Evolutionary conservation across 73 alveolate genomes (phyloP), one percentile per base, ranked within the genome.

Genomic region (Diophrys sp.): DNA sequence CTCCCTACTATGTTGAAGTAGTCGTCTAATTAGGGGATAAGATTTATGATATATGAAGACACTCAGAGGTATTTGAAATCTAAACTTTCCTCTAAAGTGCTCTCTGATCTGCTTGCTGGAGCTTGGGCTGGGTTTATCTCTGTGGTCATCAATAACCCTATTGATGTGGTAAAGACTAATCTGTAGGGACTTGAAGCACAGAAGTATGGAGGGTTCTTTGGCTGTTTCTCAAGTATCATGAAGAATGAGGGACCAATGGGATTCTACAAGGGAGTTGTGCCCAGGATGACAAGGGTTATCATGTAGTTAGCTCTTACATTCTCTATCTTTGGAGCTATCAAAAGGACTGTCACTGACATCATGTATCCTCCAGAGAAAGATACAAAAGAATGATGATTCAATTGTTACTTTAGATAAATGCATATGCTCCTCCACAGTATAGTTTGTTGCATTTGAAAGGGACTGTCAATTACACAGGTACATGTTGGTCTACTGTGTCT

Each of bases 111-210:
- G 54, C 27, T 94, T 0, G 88, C 97, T 26, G 98, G 98, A 31
- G 98, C 95, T 54, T 62, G 90, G 72, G 98, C 98, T 53, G 98
- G 98, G 56, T 91, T 95, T 67, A 93, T 89, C 54, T 82, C 95
- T 0, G 96, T 91, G 25, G 76, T 94, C 77, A 81, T 90, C 56
- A 92, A 92, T 67, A 94, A 90, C 80, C 98, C 98, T 30, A 85
- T 94, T 82, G 98, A 94, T 77, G 97, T 92, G 29, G 88, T 94
- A 29, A 94, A 94, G 89, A 94, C 98, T 2, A 79, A 79, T 27
- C 75, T 94, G 87, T 88, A 94, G 77, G 98, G 98, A 31, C 66
- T 94, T 14, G 95, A 94, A 24, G 93, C 98, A 26, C 87, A 86
- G 69, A 74, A 92, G 80, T 94, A 89, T 78, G 89, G 88, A 31